A percentile compares a stretch with the other conserved stretches of the same genome.
Conservation (phyloP, 208 protist genomes). For the Acanthamoeba healyi region DNA sequence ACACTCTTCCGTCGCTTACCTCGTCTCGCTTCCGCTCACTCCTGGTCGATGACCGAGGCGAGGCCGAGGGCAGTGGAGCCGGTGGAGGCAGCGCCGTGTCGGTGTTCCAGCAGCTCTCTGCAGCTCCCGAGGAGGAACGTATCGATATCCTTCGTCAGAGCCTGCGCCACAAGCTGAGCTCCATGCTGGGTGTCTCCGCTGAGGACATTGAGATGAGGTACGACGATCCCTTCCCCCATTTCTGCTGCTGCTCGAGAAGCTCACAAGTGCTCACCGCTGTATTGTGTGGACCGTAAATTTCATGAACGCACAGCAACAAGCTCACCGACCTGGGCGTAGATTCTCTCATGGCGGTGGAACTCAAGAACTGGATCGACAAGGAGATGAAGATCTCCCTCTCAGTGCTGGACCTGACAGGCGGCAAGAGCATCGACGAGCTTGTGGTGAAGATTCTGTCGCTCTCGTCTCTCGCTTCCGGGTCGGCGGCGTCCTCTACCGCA, state of each 20-base stretch:
- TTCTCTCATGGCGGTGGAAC: conserved; percentile 76
- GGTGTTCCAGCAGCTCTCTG: conserved; percentile 2
- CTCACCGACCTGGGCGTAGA: conserved; percentile 78
- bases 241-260: too few relatives aligned
- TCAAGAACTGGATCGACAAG: conserved; percentile 73
- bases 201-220: conserved; percentile 68
- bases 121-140: not conserved
- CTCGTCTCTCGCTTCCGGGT: not conserved
- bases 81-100: conserved; percentile 14
- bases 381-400: conserved; percentile 71
- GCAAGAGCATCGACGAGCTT: conserved; percentile 68
- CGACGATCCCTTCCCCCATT: too few relatives aligned
- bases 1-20: conserved; percentile 3
- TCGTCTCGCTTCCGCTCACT: conserved; percentile 7
- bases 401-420: conserved; percentile 73
- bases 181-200: conserved; percentile 49
- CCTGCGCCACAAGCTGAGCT: conserved; percentile 61
- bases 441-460: conserved; percentile 43
- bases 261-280: too few relatives aligned
- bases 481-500: not conserved
- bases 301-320: too few relatives aligned
- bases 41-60: not conserved
- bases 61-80: not conserved
- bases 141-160: conserved; percentile 7
- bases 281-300: too few relatives aligned